Conservation (phyloP, 345 rosid genomes). For the Pugionium cornutum region DNA sequence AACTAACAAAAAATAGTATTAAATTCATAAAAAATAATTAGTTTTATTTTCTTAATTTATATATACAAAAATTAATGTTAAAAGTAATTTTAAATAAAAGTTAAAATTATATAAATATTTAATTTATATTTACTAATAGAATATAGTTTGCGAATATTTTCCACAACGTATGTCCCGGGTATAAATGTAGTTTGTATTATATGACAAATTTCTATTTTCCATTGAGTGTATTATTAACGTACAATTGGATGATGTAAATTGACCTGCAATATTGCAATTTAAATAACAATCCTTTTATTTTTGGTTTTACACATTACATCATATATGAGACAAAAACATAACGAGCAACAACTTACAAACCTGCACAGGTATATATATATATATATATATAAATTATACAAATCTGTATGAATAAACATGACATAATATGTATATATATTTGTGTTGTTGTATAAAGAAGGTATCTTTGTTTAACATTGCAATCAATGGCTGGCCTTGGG, state of each 20-base stretch:
- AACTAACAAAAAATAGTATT: too few relatives aligned
- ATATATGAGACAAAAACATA: constrained; percentile 17
- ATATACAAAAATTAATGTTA: too few relatives aligned
- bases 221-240: not conserved
- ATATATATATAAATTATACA: constrained; percentile 21
- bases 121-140: too few relatives aligned
- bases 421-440: not conserved
- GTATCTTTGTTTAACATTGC: constrained; percentile 13
- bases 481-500: constrained; percentile 43
- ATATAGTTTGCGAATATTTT: too few relatives aligned
- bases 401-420: constrained; percentile 2
- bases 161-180: too few relatives aligned
- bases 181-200: too few relatives aligned
- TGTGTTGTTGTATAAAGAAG: constrained; percentile 26
- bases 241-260: constrained; percentile 11
- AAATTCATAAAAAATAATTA: too few relatives aligned
- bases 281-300: constrained; percentile 19
- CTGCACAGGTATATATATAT: not conserved
- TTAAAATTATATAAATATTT: too few relatives aligned
- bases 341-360: constrained; percentile 17
- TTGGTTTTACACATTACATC: constrained; percentile 21
- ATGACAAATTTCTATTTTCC: not conserved
- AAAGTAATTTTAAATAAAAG: too few relatives aligned
- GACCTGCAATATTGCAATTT: not conserved
- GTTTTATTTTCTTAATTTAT: too few relatives aligned